phyloP scores from a whole-genome alignment of 345 rosid genomes.

The Arabidopsis suecica region DNA sequence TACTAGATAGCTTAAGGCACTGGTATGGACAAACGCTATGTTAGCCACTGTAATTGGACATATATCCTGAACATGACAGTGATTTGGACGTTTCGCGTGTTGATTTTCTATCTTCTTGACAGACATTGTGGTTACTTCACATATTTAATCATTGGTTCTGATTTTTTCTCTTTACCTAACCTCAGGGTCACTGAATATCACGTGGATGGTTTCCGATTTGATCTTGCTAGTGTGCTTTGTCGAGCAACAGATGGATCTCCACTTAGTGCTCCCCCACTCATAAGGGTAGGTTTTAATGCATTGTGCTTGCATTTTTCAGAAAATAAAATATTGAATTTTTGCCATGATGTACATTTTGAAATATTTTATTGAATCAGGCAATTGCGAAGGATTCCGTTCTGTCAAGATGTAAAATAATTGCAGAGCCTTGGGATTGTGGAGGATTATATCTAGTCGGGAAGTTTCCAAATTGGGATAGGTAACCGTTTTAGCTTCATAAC shows the following conservation, averaged over 20 bases:
- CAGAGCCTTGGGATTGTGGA: conserved; percentile 99
- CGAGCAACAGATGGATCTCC: conserved; percentile 93
- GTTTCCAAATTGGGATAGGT: conserved; percentile 99
- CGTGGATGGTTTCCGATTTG: conserved; percentile 95
- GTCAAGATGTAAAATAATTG: conserved; percentile 88
- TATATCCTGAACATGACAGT: not conserved
- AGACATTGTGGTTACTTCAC: not conserved
- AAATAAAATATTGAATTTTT: not conserved
- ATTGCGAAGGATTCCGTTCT: conserved; percentile 81
- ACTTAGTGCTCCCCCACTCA: conserved; percentile 77
- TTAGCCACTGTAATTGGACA: not conserved
- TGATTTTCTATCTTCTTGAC: not conserved
- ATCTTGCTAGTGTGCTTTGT: conserved; percentile 94
- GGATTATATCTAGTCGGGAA: conserved; percentile 93
- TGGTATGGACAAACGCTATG: conserved; percentile 59
- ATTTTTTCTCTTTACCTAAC: conserved; percentile 25
- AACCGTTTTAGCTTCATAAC: conserved; percentile 27
- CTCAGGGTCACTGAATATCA: conserved; percentile 83
- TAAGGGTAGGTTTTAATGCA: conserved; percentile 59
- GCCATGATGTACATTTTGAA: conserved; percentile 9
- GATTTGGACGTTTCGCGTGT: not conserved
- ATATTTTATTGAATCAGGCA: conserved; percentile 57
- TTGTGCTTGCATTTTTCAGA: not conserved
- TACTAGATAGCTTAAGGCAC: conserved; percentile 90
- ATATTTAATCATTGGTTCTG: not conserved